Evolutionary conservation across 768 basidiomycete species (phyloP).

Genomic region (Tephrocybe rancida): DNA sequence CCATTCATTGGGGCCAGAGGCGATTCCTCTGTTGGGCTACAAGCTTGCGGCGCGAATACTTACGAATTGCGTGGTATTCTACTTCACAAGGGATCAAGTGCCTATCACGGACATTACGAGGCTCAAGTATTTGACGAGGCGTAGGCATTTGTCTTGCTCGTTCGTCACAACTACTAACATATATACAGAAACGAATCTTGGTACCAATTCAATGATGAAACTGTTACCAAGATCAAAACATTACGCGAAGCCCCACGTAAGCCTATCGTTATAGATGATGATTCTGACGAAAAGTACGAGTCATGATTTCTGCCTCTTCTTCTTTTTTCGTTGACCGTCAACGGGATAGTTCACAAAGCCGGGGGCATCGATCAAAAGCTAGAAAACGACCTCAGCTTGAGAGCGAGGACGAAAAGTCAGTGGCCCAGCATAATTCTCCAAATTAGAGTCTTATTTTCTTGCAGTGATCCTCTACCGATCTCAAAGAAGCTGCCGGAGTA

Average conservation of each 20-base stretch:
- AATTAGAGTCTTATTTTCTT: neutral
- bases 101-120: constrained; percentile 90
- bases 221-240: constrained; percentile 63
- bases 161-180: constrained; percentile 9
- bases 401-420: constrained; percentile 52
- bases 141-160: constrained; percentile 42
- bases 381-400: constrained; percentile 59
- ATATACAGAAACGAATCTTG: constrained; percentile 62
- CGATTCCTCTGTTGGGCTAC: constrained; percentile 13
- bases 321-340: neutral
- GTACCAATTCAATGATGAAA: constrained; percentile 94
- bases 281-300: constrained; percentile 21
- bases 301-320: no score
- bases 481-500: constrained; percentile 2
- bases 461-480: neutral
- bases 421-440: neutral
- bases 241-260: constrained; percentile 45
- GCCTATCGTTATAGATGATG: constrained; percentile 31
- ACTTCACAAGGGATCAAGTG: constrained; percentile 89
- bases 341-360: constrained; percentile 29
- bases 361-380: constrained; percentile 37
- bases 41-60: constrained; percentile 29
- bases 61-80: constrained; percentile 89
- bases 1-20: constrained; percentile 50
- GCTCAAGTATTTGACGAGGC: constrained; percentile 76